Evolutionary conservation across 2,329 filamentous ascomycete species (phyloP).

Genomic region (Metarhizium sp.): DNA sequence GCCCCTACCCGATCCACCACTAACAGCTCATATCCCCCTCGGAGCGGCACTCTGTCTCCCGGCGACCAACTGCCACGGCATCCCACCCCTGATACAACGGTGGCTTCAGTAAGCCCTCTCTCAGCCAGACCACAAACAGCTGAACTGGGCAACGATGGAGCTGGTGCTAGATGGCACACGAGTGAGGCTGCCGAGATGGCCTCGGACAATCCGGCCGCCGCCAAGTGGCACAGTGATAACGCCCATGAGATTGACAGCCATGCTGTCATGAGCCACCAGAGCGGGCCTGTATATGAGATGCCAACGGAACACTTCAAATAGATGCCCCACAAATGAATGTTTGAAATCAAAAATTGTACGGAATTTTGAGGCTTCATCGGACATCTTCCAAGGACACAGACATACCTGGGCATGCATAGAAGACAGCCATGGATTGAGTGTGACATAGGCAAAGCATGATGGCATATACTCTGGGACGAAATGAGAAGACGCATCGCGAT

Average conservation of each 20-base stretch:
- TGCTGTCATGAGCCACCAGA: slow-evolving; percentile 22
- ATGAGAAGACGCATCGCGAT: neutral
- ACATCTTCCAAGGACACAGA: neutral
- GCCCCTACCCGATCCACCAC: slow-evolving; percentile 13
- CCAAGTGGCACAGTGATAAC: slow-evolving; percentile 24
- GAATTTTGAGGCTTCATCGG: neutral
- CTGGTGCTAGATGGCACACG: slow-evolving; percentile 6
- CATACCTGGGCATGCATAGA: neutral
- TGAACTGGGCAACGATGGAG: slow-evolving; percentile 10
- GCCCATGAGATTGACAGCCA: slow-evolving; percentile 30
- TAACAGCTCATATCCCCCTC: slow-evolving; percentile 2
- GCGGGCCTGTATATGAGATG: slow-evolving; percentile 33
- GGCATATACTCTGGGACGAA: neutral
- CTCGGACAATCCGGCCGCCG: slow-evolving; percentile 18
- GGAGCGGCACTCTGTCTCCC: slow-evolving; percentile 8
- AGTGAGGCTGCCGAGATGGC: slow-evolving; percentile 21
- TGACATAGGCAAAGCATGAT: neutral
- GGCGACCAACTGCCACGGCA: slow-evolving; percentile 16
- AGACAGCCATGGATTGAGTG: neutral
- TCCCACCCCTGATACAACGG: slow-evolving; percentile 14
- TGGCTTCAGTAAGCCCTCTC: slow-evolving; percentile 8
- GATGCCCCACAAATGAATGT: neutral
- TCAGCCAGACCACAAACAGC: slow-evolving; percentile 5
- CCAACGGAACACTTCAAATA: slow-evolving; percentile 27
- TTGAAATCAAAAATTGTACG: neutral